Percentiles rank a stretch among this genome's conserved stretches.
Conservation (phyloP, 2,329 filamentous ascomycete genomes). For the Thelonectria olida region DNA sequence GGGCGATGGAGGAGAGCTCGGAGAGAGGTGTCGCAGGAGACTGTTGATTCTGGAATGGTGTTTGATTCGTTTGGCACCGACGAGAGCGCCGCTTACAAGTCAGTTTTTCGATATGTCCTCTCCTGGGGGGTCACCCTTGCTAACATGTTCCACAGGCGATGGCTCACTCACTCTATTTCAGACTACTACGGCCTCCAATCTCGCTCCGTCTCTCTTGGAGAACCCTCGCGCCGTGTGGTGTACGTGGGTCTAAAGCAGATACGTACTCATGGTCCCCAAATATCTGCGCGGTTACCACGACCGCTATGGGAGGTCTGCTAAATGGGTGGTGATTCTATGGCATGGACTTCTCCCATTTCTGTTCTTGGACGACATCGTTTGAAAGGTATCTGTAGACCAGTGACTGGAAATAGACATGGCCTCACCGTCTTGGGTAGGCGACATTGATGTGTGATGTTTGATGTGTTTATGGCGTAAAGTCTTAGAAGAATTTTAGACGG, state of each 20-base stretch:
- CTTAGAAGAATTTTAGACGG: neutral
- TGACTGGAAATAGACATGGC: conserved; percentile 32
- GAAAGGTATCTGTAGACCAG: conserved; percentile 28
- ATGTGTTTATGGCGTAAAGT: neutral
- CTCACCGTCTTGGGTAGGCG: conserved; percentile 24
- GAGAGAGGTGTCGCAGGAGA: conserved; percentile 66
- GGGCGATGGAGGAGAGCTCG: conserved; percentile 58
- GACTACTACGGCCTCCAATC: conserved; percentile 91
- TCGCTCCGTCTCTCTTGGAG: conserved; percentile 77
- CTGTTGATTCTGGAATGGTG: conserved; percentile 71
- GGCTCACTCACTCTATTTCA: conserved; percentile 92
- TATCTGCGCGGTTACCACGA: conserved; percentile 58
- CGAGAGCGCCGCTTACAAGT: conserved; percentile 84
- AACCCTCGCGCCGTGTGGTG: conserved; percentile 78
- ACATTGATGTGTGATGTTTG: conserved; percentile 26
- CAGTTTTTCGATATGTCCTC: conserved; percentile 50
- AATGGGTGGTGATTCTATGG: conserved; percentile 22
- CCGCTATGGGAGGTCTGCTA: conserved; percentile 72
- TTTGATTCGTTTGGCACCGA: conserved; percentile 84
- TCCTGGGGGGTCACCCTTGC: neutral
- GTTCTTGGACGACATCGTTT: conserved; percentile 11
- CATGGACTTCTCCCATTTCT: neutral
- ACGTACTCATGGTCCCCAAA: conserved; percentile 36
- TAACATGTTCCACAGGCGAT: conserved; percentile 67
- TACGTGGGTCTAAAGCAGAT: conserved; percentile 78